These are phyloP conservation scores for Cercospora sp. DNA, from an alignment of 2,329 filamentous ascomycete genomes.

Conservation along the genomic window DNA sequence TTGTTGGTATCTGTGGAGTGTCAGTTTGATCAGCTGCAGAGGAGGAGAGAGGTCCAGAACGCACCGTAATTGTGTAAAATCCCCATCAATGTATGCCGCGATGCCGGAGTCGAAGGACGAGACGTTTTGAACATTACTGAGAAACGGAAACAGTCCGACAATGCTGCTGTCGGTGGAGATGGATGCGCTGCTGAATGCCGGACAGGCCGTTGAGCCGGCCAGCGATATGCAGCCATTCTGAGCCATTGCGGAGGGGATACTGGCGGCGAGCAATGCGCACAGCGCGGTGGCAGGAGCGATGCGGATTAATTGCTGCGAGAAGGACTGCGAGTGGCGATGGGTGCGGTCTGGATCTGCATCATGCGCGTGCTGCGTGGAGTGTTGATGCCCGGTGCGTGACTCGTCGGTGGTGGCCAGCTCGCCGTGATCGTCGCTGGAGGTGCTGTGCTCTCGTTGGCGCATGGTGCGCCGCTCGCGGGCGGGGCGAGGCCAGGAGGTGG, in stretches of 20 bases:
- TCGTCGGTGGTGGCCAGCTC: slow-evolving; percentile 2
- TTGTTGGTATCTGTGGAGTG: slow-evolving; percentile 68
- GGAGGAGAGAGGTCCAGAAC: slow-evolving; percentile 32
- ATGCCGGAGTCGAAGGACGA: slow-evolving; percentile 77
- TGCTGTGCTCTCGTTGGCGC: slow-evolving; percentile 14
- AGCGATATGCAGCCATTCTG: slow-evolving; percentile 66
- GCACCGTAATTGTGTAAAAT: slow-evolving; percentile 78
- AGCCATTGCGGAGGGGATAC: slow-evolving; percentile 35
- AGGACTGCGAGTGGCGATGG: slow-evolving; percentile 12
- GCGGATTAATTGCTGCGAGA: slow-evolving; percentile 14
- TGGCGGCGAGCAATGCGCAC: slow-evolving; percentile 33
- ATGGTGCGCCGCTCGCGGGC: slow-evolving; percentile 7
- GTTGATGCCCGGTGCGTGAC: slow-evolving; percentile 24
- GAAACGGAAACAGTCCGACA: slow-evolving; percentile 71
- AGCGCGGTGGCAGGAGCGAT: slow-evolving; percentile 22
- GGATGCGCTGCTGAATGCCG: slow-evolving; percentile 71
- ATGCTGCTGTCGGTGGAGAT: slow-evolving; percentile 64
- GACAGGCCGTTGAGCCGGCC: slow-evolving; percentile 67
- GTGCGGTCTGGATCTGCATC: slow-evolving; percentile 22
- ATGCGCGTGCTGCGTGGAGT: slow-evolving; percentile 11
- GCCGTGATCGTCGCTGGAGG: slow-evolving; percentile 12
- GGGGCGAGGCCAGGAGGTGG: not conserved
- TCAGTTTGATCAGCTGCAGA: slow-evolving; percentile 33
- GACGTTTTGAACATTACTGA: slow-evolving; percentile 75
- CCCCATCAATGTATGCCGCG: slow-evolving; percentile 68